Percentiles rank a stretch among this genome's conserved stretches.
Evolutionary conservation across 495 filamentous ascomycete species (phyloP).

Genomic region (Letharia lupina): DNA sequence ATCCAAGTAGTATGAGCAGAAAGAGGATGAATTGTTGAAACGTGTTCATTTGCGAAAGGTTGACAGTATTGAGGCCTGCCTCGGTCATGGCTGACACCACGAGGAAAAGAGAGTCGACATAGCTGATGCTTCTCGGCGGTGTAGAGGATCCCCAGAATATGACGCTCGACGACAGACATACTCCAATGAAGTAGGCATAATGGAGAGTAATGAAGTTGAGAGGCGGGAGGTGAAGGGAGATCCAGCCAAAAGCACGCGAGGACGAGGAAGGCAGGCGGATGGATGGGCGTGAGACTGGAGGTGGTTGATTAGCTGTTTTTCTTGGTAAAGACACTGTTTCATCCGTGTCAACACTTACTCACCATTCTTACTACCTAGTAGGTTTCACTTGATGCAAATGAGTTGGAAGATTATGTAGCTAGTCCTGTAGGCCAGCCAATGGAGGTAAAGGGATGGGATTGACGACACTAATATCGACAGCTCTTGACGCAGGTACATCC

Average conservation of each 20-base stretch:
- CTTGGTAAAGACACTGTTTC: neutral
- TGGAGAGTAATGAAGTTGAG: conserved; percentile 73
- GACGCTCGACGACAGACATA: conserved; percentile 54
- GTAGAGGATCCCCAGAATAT: conserved; percentile 67
- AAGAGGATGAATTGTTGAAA: conserved; percentile 75
- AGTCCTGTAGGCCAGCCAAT: neutral
- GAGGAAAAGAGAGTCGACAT: conserved; percentile 69
- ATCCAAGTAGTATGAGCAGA: conserved; percentile 62
- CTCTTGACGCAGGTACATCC: neutral
- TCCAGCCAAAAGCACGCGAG: conserved; percentile 12
- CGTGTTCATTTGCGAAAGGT: conserved; percentile 61
- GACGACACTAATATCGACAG: neutral
- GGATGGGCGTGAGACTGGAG: conserved; percentile 6
- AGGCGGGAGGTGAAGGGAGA: conserved; percentile 37
- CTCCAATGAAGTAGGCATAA: conserved; percentile 68
- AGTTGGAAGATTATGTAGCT: neutral
- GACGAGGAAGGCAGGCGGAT: conserved; percentile 14
- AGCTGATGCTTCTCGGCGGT: conserved; percentile 54
- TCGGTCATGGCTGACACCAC: conserved; percentile 73
- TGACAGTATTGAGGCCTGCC: conserved; percentile 65
- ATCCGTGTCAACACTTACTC: neutral
- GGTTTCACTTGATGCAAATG: neutral
- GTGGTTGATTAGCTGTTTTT: neutral
- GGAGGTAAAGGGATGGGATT: no score
- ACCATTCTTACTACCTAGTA: neutral